Evolutionary conservation across 192 early-diverging fungal species (phyloP), one percentile per base, ranked within the genome.

Genomic region (Rhizophagus clarus): DNA sequence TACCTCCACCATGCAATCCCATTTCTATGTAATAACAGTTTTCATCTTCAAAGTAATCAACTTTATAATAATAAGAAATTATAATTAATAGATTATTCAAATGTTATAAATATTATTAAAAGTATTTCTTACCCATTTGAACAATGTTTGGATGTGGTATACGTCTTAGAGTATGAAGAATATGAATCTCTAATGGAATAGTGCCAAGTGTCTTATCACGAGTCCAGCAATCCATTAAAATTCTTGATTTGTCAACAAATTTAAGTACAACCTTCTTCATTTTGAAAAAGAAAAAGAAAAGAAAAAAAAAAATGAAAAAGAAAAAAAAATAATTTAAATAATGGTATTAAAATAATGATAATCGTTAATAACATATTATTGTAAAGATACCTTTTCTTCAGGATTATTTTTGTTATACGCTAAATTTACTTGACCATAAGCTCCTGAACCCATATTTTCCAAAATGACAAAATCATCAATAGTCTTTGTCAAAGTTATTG

Each of bases 181-280:
- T 89, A 79, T 91, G 92, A 20, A 95, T 91, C 81, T 96, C 95
- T 51, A 89, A 85, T 2, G 95, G 94, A 11, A 96, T 87, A 78
- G 90, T 85, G 8, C 89, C 91, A n/a, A 92, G 79, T 28, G 84
- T 76, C 77, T 88, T 81, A 74, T 93, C 93, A 70, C 89, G 86
- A 62, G 87, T 93, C 93, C 93, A 95, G 42, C 85, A 88, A 68
- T 89, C 89, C 10, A 88, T 88, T 22, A 91, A 84, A 56, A 93
- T 90, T 60, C 89, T 86, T 31, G 88, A 88, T 82, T 94, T 93
- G 74, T 92, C 88, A 66, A 94, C 88, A 79, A 91, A 93, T 77
- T 94, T 94, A 77, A 94, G 83, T 64, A 94, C 92, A 29, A 91
- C 84, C 40, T 85, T 87, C 72, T 81, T 81, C 80, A n/a, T n/a